Evolutionary conservation across 2,329 filamentous ascomycete genomes (phyloP).

Genomic region (Mycosphaerelloides madeirae): DNA sequence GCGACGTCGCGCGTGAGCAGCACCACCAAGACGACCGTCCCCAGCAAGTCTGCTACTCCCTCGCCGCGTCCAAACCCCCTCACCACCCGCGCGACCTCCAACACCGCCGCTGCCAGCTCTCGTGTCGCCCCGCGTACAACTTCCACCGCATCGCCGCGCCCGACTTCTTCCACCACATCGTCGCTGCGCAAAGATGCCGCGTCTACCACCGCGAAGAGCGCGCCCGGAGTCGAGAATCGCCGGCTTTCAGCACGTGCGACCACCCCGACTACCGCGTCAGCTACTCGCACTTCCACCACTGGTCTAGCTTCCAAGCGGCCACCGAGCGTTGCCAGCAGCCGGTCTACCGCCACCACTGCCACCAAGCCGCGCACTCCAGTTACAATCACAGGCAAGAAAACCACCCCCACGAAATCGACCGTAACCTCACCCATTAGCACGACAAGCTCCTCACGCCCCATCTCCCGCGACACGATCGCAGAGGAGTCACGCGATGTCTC

Average conservation of each 20-base stretch:
- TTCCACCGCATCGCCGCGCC: neutral
- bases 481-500: conserved; percentile 16
- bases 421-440: conserved; percentile 10
- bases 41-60: neutral
- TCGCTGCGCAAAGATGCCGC: neutral
- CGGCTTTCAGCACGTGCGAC: conserved; percentile 1
- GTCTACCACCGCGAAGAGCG: neutral
- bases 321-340: conserved; percentile 13
- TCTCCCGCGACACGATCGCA: conserved; percentile 23
- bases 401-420: neutral
- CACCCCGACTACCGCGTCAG: conserved; percentile 10
- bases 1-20: conserved; percentile 7
- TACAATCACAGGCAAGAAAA: neutral
- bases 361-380: conserved; percentile 7
- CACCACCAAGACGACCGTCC: conserved; percentile 5
- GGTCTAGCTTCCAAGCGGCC: conserved; percentile 6
- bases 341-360: conserved; percentile 3
- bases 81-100: conserved; percentile 11
- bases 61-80: conserved; percentile 5
- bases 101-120: neutral
- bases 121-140: neutral
- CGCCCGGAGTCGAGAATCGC: conserved; percentile 4
- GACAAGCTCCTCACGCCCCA: conserved; percentile 13
- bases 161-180: conserved; percentile 1
- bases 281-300: conserved; percentile 7